These are phyloP conservation scores for Saccharomyces hybrid DNA, from an alignment of 1,139 yeast genomes.

Conservation along the genomic window DNA sequence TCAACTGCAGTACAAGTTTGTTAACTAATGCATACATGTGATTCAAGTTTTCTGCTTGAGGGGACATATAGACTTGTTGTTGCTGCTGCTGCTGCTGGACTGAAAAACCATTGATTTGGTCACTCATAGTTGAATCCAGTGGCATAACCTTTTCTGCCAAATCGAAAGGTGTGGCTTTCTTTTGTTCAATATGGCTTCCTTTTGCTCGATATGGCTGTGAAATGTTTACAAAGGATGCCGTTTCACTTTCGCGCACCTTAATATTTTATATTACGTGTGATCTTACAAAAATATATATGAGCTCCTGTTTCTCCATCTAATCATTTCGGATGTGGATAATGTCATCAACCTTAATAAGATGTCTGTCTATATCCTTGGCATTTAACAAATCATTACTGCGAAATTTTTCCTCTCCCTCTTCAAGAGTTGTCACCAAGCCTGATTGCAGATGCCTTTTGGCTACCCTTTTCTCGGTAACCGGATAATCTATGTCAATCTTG, in stretches of 20 bases:
- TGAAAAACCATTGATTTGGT: background rate
- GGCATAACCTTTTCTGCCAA: background rate
- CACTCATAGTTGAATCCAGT: background rate
- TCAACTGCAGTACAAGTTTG: slow-evolving; percentile 14
- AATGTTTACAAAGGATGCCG: background rate
- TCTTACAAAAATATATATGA: background rate
- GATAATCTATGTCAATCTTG: slow-evolving; percentile 37
- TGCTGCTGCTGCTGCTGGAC: slow-evolving; percentile 1
- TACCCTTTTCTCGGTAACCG: slow-evolving; percentile 47
- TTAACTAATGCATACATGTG: slow-evolving; percentile 22
- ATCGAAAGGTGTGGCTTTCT: background rate
- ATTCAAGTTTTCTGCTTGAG: slow-evolving; percentile 25
- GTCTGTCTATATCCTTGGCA: slow-evolving; percentile 45
- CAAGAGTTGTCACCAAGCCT: slow-evolving; percentile 51
- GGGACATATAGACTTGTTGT: slow-evolving; percentile 22
- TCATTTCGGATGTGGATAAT: slow-evolving; percentile 31
- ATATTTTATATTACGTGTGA: background rate
- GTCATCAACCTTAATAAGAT: slow-evolving; percentile 36
- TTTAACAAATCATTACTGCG: slow-evolving; percentile 63
- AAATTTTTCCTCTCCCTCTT: slow-evolving; percentile 56
- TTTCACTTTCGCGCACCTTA: background rate
- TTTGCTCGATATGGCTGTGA: background rate
- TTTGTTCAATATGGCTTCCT: background rate
- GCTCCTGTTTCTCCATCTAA: slow-evolving; percentile 1
- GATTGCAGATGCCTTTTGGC: slow-evolving; percentile 63